Base-by-base conservation (phyloP, 2,329 filamentous ascomycete species). In the Pyrenophora seminiperda region DNA sequence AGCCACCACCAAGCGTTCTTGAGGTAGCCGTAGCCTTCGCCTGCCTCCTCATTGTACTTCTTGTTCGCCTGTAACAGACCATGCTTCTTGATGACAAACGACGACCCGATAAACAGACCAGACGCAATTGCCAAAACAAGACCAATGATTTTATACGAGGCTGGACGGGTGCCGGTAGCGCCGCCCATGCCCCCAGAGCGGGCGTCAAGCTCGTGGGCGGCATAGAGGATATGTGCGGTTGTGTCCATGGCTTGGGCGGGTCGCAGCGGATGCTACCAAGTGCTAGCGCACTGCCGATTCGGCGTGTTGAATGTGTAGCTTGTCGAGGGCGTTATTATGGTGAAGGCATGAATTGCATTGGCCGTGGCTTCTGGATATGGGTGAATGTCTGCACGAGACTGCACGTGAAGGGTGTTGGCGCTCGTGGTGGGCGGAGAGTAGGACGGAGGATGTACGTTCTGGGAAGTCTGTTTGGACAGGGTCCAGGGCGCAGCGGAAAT, bases 1-100 rank as follows among this genome's bases (percentile, higher is more conserved):
- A 79, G 74, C 94, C 94, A 99, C 94, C 94, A 99, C 78, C 83
- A 96, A 15, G 80, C 80, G 67, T 97, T 97, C 77, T 96, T 96
- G 64, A 99, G 84, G 72, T 97, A 99, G 55, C 93, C 92, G 73
- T 97, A 97, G 48, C 94, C 94, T 74, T 97, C 93, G 53, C 94
- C 94, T 0, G 94, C 92, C 59, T 90, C 90, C 75, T 97, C 91
- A 55, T 96, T 89, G 79, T 97, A 97, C 73, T 97, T 97, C 64
- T 90, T 86, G 74, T 97, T 99, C 41, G 94, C 93, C 72, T 86
- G 91, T 54, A 99, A 80, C 62, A 99, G 76, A 4, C 94, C 94
- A 52, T 90, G 81, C 77, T 99, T 99, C 76, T 97, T 97, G 67
- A 99, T 77, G 20, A 97, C 92, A 72, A 97, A 99, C 0, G 93